Evolutionary conservation across 2,329 filamentous ascomycete genomes (phyloP), one percentile per base, ranked within the genome.

Genomic region (Cercospora beticola): DNA sequence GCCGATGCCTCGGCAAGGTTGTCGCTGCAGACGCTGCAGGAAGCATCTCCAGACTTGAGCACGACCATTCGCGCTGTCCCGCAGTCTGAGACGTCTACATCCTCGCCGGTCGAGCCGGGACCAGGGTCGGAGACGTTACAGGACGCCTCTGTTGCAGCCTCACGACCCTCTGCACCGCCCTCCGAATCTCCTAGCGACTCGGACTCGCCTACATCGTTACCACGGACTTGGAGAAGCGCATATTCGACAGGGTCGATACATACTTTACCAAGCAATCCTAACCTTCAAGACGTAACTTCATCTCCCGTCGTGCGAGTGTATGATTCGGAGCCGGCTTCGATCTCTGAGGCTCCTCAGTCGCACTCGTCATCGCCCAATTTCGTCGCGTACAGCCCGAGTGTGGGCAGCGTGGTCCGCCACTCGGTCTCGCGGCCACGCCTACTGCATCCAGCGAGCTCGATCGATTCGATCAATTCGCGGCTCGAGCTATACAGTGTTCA

Each of bases 401-500:
- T 54, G 30, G 59, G 33, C 52, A 66, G 57, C 60, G 62, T 67
- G 61, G 60, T 60, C 52, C 65, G 43, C 30, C 64, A 56, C 14
- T 62, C 69, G 65, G 65, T 69, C 61, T 72, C 68, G 54, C 66
- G 63, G 52, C 54, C 33, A 30, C 28, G 62, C 21, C 65, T 54
- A 36, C 59, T 72, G 56, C 65, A 62, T 31, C 61, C 68, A 49
- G 70, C 70, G 23, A 68, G 73, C 21, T 78, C 77, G 12, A 68
- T 74, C 49, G 77, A 78, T 26, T 78, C 77, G 30, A 77, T 78
- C 58, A 71, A 74, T 63, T 75, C 76, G 9, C 74, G 74, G 12
- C 70, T 77, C 30, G 70, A 75, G 52, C 67, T 43, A 56, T 62
- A 68, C 65, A 59, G 71, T 5, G 58, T 71, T 9, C 31, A 67